These are phyloP conservation scores for Cyberlindnera samutprakarnensis DNA, from an alignment of 805 yeast genomes.

Conservation along the genomic window DNA sequence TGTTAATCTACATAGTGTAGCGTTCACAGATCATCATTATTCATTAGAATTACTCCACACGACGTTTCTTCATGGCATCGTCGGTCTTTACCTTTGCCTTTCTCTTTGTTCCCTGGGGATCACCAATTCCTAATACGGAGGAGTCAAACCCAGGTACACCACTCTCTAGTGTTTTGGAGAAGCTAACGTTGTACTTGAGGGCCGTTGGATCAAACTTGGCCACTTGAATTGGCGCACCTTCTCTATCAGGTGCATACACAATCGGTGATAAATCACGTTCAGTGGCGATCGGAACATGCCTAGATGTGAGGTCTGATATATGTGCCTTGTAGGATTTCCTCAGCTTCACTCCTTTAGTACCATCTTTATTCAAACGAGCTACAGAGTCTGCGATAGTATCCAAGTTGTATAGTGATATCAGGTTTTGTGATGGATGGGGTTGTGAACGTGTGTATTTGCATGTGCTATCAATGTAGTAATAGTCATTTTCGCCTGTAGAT, in stretches of 20 bases:
- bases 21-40: not conserved
- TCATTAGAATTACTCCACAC: constrained; percentile 12
- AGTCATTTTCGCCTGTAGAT: constrained; percentile 17
- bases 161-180: constrained; percentile 56
- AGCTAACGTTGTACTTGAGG: constrained; percentile 42
- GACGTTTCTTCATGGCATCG: constrained; percentile 23
- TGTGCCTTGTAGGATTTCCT: constrained; percentile 95
- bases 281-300: constrained; percentile 52
- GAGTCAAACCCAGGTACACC: constrained; percentile 78
- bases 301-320: constrained; percentile 78
- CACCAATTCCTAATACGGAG: constrained; percentile 53
- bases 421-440: constrained; percentile 70
- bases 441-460: constrained; percentile 28
- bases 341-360: constrained; percentile 85
- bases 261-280: constrained; percentile 31
- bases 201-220: constrained; percentile 42
- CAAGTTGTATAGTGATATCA: constrained; percentile 62
- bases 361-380: constrained; percentile 82
- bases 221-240: constrained; percentile 36
- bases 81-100: constrained; percentile 31
- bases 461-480: constrained; percentile 33
- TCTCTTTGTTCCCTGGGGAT: constrained; percentile 26
- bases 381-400: constrained; percentile 66
- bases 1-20: not conserved
- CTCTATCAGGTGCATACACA: constrained; percentile 25